A percentile compares a stretch with the other conserved stretches of the same genome.
These are phyloP conservation scores for Pseudoneurospora amorphoporcata DNA, from an alignment of 495 filamentous ascomycete species.

Conservation along the genomic window DNA sequence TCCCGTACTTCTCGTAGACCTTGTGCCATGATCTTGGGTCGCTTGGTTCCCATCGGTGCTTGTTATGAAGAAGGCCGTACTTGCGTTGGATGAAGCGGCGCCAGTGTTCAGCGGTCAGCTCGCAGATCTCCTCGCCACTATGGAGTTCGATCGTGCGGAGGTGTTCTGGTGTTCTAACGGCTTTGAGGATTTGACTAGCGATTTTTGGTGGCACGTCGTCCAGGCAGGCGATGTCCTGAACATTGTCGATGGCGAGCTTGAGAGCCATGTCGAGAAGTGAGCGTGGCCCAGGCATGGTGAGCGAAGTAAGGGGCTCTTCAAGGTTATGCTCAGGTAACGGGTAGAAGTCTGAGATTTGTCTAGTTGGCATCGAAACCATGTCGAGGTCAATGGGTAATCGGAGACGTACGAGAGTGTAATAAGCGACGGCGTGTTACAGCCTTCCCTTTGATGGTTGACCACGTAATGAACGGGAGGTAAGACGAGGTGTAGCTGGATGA, in stretches of 20 bases:
- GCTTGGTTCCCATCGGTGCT: slow-evolving; percentile 19
- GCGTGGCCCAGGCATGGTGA: slow-evolving; percentile 16
- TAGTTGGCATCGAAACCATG: not conserved
- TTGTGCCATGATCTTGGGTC: slow-evolving; percentile 27
- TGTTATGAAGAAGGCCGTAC: slow-evolving; percentile 15
- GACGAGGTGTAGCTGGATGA: not conserved
- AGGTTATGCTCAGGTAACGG: not conserved
- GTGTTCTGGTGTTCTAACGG: slow-evolving; percentile 20
- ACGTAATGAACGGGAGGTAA: not conserved
- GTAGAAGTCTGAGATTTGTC: not conserved
- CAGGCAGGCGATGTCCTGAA: slow-evolving; percentile 7
- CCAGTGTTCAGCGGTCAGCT: slow-evolving; percentile 24
- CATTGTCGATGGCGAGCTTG: slow-evolving; percentile 19
- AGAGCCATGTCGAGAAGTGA: slow-evolving; percentile 26
- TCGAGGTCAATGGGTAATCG: not conserved
- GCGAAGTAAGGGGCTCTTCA: not conserved
- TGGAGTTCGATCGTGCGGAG: slow-evolving; percentile 27
- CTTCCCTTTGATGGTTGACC: not conserved
- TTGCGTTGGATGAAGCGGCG: slow-evolving; percentile 27
- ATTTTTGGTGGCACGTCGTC: slow-evolving; percentile 4
- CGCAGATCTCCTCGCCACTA: slow-evolving; percentile 23
- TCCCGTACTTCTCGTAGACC: slow-evolving; percentile 28
- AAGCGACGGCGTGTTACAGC: not conserved
- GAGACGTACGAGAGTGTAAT: not conserved
- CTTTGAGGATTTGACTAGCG: slow-evolving; percentile 17